Evolutionary conservation across 768 basidiomycete species (phyloP).

Genomic region (Inosperma sp.): DNA sequence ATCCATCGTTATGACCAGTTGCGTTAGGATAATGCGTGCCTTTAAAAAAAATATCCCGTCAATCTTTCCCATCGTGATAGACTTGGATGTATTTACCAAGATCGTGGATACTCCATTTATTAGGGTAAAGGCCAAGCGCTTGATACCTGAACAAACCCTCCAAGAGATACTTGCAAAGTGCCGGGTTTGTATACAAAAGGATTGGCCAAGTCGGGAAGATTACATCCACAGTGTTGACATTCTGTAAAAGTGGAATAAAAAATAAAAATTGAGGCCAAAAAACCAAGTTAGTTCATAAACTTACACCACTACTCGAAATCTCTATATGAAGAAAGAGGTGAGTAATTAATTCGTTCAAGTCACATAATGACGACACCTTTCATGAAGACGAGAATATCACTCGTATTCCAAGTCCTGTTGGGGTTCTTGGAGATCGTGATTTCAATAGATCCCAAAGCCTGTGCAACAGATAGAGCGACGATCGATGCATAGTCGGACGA

Average conservation of each 20-base stretch:
- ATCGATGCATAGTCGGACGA: constrained; percentile 47
- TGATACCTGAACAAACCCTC: constrained; percentile 64
- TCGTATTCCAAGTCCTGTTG: constrained; percentile 43
- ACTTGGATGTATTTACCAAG: too few relatives aligned
- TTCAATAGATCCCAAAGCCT: constrained; percentile 50
- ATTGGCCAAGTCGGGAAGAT: constrained; percentile 48
- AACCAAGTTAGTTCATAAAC: too few relatives aligned
- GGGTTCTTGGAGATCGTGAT: constrained; percentile 48
- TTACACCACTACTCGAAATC: constrained; percentile 55
- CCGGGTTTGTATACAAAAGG: constrained; percentile 50
- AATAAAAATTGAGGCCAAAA: too few relatives aligned
- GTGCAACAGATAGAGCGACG: constrained; percentile 51
- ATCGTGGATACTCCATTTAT: constrained; percentile 60
- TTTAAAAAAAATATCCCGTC: too few relatives aligned
- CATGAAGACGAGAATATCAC: constrained; percentile 50
- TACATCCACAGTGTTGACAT: constrained; percentile 51
- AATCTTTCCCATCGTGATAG: too few relatives aligned
- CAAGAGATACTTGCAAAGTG: constrained; percentile 52
- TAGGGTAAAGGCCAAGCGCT: constrained; percentile 60
- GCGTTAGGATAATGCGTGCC: too few relatives aligned
- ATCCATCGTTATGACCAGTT: too few relatives aligned
- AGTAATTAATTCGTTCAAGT: too few relatives aligned
- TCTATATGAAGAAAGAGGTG: too few relatives aligned
- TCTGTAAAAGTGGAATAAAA: too few relatives aligned
- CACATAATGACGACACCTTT: too few relatives aligned